These are phyloP conservation scores for Penicillium hesseltinei DNA, from an alignment of 2,329 filamentous ascomycete genomes.

Conservation along the genomic window DNA sequence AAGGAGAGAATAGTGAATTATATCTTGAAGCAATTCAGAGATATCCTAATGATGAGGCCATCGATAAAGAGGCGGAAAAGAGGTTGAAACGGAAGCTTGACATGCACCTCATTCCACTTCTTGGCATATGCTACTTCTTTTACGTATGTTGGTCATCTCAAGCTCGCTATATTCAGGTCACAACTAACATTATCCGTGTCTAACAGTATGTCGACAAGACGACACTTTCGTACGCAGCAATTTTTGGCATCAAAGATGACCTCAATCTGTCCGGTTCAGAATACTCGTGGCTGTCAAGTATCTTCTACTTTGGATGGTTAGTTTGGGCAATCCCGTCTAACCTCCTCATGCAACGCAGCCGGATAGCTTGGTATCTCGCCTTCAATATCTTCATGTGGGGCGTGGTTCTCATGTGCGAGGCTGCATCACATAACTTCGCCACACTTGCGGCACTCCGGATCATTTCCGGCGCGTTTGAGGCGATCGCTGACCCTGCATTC, in stretches of 20 bases:
- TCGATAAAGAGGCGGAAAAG: neutral
- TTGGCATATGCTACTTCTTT: neutral
- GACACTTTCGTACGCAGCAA: neutral
- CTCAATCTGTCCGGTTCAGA: slow-evolving; percentile 32
- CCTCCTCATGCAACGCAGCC: neutral
- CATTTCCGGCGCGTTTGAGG: neutral
- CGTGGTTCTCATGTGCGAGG: slow-evolving; percentile 39
- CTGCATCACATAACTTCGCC: slow-evolving; percentile 49
- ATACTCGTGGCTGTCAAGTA: slow-evolving; percentile 40
- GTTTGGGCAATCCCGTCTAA: slow-evolving; percentile 16
- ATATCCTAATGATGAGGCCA: neutral
- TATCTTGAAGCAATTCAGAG: neutral
- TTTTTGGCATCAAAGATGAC: neutral
- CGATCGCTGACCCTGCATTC: slow-evolving; percentile 49
- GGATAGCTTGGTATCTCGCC: slow-evolving; percentile 40
- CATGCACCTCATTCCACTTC: neutral
- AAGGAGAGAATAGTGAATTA: neutral
- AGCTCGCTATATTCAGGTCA: neutral
- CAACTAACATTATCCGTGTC: neutral
- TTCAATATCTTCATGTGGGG: slow-evolving; percentile 41
- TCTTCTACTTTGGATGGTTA: slow-evolving; percentile 45
- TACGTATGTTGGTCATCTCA: slow-evolving; percentile 14
- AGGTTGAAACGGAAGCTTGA: neutral
- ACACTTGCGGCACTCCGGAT: neutral
- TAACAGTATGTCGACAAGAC: neutral